Evolutionary conservation across 2,329 filamentous ascomycete genomes (phyloP), one percentile per base, ranked within the genome.

Genomic region (Hypoxylon sp.): DNA sequence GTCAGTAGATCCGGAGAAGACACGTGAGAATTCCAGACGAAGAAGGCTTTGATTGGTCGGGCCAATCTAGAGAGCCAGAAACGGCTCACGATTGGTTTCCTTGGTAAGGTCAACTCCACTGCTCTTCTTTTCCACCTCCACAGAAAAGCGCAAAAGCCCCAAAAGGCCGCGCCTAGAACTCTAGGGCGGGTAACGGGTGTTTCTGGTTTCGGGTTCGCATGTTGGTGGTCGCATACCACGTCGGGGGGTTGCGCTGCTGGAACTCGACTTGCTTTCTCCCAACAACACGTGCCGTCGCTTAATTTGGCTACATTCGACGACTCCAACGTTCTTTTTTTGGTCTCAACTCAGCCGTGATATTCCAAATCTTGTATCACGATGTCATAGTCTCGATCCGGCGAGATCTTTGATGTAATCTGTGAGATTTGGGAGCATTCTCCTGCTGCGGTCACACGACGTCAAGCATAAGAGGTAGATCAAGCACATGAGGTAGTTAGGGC

Each of bases 251-350:
- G 39, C 11, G 53, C 20, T 41, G 47, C 53, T 66, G 49, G 43
- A 56, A 61, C 64, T 57, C 49, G 59, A 51, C 59, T 52, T 57
- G 59, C 63, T 64, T 66, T 46, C n/a, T 41, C 17, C 22, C 52
- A 41, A 39, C 53, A 20, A 57, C 60, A 63, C 59, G 59, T 66
- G 56, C 24, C 4, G 52, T 58, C 43, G 48, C 49, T 60, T 60
- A 60, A 58, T 66, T 64, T 63, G 49, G 49, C 39, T 57, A 55
- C 55, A 56, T 62, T 20, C 32, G 15, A 34, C 49, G 34, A 48
- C 15, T 32, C 47, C 17, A 43, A 53, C 24, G 1, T 13, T 34
- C 15, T 15, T 15, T 32, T 32, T 34, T 34, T 13, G 43, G 34
- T 19, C 22, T 61, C 20, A 11, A 43, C 26, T 50, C 11, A 13